phyloP scores from a whole-genome alignment of 768 basidiomycete genomes.

The Cystobasidium tubakii region DNA sequence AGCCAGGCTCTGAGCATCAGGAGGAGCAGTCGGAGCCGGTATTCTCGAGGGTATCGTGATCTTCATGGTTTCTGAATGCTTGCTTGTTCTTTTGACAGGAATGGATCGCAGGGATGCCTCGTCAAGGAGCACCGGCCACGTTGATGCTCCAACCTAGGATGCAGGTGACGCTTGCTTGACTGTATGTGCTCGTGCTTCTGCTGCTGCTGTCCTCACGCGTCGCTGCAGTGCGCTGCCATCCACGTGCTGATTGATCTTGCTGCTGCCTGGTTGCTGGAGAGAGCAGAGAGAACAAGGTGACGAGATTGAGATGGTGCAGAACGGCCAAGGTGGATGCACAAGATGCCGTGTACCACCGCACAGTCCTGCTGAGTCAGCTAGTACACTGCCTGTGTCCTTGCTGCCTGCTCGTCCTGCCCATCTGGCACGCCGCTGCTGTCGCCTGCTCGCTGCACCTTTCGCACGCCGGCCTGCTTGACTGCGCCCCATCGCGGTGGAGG shows the following conservation, averaged over 20 bases:
- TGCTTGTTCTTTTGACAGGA: not conserved
- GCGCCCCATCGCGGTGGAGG: too few species aligned
- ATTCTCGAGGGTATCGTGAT: conserved; percentile 22
- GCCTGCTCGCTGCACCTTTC: too few species aligned
- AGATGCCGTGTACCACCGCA: too few species aligned
- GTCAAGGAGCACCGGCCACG: not conserved
- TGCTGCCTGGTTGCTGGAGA: not conserved
- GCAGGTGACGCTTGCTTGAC: too few species aligned
- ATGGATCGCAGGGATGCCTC: not conserved
- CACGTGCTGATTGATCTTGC: not conserved
- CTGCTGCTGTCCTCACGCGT: not conserved
- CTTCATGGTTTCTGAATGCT: conserved; percentile 6
- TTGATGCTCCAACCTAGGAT: too few species aligned
- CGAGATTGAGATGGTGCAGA: not conserved
- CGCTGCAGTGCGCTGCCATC: not conserved
- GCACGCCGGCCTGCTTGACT: too few species aligned
- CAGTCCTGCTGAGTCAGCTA: too few species aligned
- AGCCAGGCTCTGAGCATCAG: not conserved
- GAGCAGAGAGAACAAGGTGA: not conserved
- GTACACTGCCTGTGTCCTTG: too few species aligned
- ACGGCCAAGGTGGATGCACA: too few species aligned
- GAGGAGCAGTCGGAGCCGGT: not conserved
- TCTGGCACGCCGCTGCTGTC: too few species aligned
- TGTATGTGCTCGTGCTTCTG: not conserved
- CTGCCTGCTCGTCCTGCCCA: too few species aligned